Base-by-base conservation (phyloP, 1,284 basidiomycete genomes). In the Ceratorhiza oryzae-sativae region DNA sequence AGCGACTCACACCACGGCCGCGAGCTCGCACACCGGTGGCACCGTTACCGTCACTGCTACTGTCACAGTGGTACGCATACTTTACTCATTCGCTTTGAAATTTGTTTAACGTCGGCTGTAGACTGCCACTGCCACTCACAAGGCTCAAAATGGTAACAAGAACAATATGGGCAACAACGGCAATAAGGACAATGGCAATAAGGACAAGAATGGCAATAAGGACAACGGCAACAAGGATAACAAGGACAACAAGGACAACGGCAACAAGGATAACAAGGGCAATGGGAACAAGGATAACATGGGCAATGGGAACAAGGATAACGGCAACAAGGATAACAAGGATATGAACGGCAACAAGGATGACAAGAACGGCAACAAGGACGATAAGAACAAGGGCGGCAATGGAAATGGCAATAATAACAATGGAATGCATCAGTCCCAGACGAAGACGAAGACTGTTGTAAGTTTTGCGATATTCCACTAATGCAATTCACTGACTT, bases 1-100 rank as follows among this genome's bases (percentile, higher is more conserved):
- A 2, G 60, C 42, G n/a, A 48, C 27, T 0, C 10, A 20, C 8
- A 32, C 60, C 25, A 48, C 60, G 42, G 13, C 56, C 3, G 56
- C 56, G n/a, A n/a, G n/a, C n/a, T n/a, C n/a, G 45, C 18, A 51
- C 49, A 10, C 8, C 46, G 48, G 48, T 23, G n/a, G 23, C 41
- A 36, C 42, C 18, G 65, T 56, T 3, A 68, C 65, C 27, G 65
- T 68, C 23, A 68, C 65, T n/a, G 36, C 36, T 20, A 68, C 63
- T 15, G 53, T 63, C 32, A 63, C 61, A 46, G 65, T 68, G 10
- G 63, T 67, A 55, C 25, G 63, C 30, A 3, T n/a, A 20, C 2
- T 55, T 45, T 55, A 39, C 32, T 49, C 8, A 20, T 36, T 36
- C 13, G 23, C 8, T 34, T 6, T 1, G 9, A 15, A 41, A 9